These are phyloP conservation scores for Leptosphaerulina australis DNA, from an alignment of 2,329 filamentous ascomycete genomes.

Conservation along the genomic window DNA sequence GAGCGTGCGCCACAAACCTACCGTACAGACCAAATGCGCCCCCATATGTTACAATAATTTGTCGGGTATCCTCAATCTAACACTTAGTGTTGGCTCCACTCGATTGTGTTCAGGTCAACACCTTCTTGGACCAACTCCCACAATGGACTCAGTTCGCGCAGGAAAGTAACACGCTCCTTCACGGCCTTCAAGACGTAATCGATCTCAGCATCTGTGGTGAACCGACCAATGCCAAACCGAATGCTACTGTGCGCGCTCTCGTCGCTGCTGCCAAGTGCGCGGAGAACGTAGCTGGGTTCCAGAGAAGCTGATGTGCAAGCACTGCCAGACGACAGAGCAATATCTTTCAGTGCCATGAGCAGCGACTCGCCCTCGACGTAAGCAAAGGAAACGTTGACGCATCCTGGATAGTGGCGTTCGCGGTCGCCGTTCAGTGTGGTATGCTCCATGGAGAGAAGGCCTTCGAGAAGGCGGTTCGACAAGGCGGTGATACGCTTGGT, in stretches of 20 bases:
- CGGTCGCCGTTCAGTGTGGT: constrained; percentile 88
- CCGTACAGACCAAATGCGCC: constrained; percentile 14
- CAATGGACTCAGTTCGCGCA: constrained; percentile 90
- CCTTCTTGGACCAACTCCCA: constrained; percentile 99
- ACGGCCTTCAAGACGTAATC: constrained; percentile 98
- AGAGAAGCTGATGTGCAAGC: constrained; percentile 96
- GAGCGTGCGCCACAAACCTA: constrained; percentile 29
- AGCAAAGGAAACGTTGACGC: constrained; percentile 97
- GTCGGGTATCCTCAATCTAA: constrained; percentile 17
- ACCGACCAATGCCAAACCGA: constrained; percentile 94
- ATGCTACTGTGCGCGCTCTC: constrained; percentile 98
- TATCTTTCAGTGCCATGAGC: constrained; percentile 97
- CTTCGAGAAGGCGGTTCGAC: constrained; percentile 81
- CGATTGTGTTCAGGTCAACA: constrained; percentile 91
- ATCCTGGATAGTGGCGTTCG: constrained; percentile 87
- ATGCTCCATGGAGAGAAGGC: constrained; percentile 88
- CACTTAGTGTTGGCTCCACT: constrained; percentile 93
- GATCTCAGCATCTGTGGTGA: constrained; percentile 93
- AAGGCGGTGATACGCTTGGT: constrained; percentile 80
- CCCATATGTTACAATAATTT: constrained; percentile 33
- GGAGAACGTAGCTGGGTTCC: constrained; percentile 93
- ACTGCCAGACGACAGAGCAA: constrained; percentile 93
- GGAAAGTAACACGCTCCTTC: constrained; percentile 84
- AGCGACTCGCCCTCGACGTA: constrained; percentile 98
- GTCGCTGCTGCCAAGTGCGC: constrained; percentile 92